Conservation (phyloP, 768 basidiomycete genomes). For the Leucocoprinus leucothites region DNA sequence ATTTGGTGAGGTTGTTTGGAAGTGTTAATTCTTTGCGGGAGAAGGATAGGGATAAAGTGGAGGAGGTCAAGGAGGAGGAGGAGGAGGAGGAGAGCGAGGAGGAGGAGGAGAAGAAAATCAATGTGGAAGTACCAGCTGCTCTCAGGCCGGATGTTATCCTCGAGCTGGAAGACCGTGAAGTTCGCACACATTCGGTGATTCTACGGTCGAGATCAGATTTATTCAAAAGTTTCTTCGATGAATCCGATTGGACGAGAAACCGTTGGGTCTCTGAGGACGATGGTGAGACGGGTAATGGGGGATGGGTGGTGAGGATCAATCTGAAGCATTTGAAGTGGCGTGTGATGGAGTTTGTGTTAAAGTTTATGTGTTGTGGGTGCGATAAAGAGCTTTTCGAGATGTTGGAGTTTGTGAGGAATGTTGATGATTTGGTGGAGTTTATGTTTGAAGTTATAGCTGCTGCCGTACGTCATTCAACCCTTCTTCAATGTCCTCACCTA, state of each 20-base stretch:
- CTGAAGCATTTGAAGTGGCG: constrained; percentile 72
- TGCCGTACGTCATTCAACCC: constrained; percentile 51
- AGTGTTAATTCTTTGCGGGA: neutral
- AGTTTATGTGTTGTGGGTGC: constrained; percentile 73
- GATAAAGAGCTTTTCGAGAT: constrained; percentile 64
- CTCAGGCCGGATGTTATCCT: constrained; percentile 69
- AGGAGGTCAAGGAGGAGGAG: constrained; percentile 22
- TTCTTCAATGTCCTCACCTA: neutral
- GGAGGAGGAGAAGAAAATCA: neutral
- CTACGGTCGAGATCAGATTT: constrained; percentile 83
- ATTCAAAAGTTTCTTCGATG: constrained; percentile 81
- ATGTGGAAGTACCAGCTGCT: constrained; percentile 19
- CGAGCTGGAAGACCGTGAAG: constrained; percentile 59
- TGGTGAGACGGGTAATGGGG: constrained; percentile 5
- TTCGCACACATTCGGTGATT: constrained; percentile 68
- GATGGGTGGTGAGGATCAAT: constrained; percentile 52
- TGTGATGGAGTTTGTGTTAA: constrained; percentile 71
- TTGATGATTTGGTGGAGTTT: constrained; percentile 81
- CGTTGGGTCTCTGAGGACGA: constrained; percentile 41
- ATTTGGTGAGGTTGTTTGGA: constrained; percentile 51
- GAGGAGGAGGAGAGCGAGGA: neutral
- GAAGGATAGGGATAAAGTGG: too few relatives aligned
- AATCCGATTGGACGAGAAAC: constrained; percentile 73
- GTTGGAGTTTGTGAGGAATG: constrained; percentile 56
- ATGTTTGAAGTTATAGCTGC: constrained; percentile 84